These are phyloP conservation scores for Zalaria sp. DNA, from an alignment of 2,329 filamentous ascomycete genomes.

Conservation along the genomic window DNA sequence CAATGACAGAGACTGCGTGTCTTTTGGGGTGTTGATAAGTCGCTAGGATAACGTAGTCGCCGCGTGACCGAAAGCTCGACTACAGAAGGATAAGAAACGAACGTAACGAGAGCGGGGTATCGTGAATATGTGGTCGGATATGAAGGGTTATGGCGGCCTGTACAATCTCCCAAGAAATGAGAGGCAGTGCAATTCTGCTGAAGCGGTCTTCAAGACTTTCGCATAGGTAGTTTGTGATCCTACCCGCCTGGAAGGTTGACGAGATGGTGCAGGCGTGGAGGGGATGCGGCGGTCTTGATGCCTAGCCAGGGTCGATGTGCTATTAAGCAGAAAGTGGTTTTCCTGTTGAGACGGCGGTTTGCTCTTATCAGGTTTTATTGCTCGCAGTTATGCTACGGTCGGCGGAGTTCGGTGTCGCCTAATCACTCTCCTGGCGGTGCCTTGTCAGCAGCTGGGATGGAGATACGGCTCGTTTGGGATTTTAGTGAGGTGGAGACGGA, in stretches of 20 bases:
- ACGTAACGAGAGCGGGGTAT: neutral
- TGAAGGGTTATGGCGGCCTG: neutral
- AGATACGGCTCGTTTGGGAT: no score
- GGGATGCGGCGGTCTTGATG: neutral
- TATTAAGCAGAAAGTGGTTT: neutral
- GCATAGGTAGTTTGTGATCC: neutral
- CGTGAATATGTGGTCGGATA: neutral
- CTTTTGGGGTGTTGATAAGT: neutral
- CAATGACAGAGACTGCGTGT: neutral
- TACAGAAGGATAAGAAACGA: neutral
- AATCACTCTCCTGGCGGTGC: no score
- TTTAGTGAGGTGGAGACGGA: no score
- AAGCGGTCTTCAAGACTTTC: neutral
- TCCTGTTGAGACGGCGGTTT: neutral
- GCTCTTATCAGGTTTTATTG: neutral
- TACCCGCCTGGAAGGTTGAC: neutral
- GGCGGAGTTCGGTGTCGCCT: neutral
- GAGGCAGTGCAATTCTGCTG: neutral
- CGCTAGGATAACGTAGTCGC: neutral
- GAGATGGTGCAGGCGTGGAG: neutral
- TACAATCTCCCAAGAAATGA: neutral
- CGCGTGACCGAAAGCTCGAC: neutral
- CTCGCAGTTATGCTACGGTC: neutral
- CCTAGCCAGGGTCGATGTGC: neutral
- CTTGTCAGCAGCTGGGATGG: no score